These are phyloP conservation scores for Fraxinus dipetala DNA, from an alignment of 305 asterid genomes.

Conservation along the genomic window DNA sequence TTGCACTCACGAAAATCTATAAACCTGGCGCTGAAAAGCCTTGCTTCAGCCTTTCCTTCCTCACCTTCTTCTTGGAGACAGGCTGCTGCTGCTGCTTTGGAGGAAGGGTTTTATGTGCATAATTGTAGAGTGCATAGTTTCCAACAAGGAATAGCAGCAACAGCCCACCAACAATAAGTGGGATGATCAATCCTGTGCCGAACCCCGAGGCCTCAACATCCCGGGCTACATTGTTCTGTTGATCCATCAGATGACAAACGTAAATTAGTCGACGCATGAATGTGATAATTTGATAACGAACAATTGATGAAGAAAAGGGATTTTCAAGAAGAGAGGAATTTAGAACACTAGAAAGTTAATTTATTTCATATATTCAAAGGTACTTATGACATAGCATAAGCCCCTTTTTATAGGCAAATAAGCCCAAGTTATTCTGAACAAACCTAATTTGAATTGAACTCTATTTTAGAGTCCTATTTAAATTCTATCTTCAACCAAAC, in stretches of 20 bases:
- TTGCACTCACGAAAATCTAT: conserved; percentile 29
- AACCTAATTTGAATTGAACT: background rate
- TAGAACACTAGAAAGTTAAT: too few relatives aligned
- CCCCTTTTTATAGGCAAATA: too few relatives aligned
- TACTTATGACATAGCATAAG: too few relatives aligned
- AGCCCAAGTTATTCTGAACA: too few relatives aligned
- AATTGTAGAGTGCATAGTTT: conserved; percentile 58
- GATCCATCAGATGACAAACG: conserved; percentile 22
- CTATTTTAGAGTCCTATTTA: background rate
- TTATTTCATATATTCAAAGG: too few relatives aligned
- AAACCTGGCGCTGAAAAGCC: conserved; percentile 93
- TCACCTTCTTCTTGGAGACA: conserved; percentile 91
- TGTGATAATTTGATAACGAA: background rate
- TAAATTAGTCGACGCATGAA: too few relatives aligned
- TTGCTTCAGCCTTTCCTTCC: conserved; percentile 86
- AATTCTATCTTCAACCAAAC: background rate
- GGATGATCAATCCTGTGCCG: conserved; percentile 82
- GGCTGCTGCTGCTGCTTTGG: conserved; percentile 83
- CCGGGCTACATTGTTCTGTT: conserved; percentile 42
- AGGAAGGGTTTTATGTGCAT: conserved; percentile 81
- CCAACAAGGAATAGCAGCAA: conserved; percentile 72
- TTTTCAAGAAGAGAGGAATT: too few relatives aligned
- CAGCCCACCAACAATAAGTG: conserved; percentile 70
- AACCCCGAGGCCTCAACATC: conserved; percentile 53
- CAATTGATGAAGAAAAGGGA: background rate